These are phyloP conservation scores for Liriodendron chinense DNA, from an alignment of 164 flowering plant species.

Conservation along the genomic window DNA sequence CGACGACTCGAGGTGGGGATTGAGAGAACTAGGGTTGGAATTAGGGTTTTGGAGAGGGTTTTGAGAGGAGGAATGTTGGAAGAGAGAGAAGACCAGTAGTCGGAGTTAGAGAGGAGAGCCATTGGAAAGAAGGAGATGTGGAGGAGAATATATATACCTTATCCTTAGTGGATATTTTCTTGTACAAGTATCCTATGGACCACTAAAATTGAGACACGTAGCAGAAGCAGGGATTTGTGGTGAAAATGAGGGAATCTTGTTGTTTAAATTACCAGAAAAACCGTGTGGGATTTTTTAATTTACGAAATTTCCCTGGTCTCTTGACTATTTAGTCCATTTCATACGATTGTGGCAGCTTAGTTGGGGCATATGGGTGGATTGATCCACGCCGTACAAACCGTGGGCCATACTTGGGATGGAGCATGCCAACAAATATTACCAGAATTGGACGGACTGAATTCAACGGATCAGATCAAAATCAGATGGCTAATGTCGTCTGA, in stretches of 20 bases:
- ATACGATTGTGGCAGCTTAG: no score
- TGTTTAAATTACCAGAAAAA: background rate
- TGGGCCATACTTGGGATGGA: no score
- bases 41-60: constrained; percentile 12
- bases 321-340: no score
- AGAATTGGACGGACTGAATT: no score
- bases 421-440: no score
- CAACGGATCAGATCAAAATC: no score
- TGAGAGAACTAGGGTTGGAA: constrained; percentile 12
- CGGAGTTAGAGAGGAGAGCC: constrained; percentile 31
- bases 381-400: no score
- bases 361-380: no score
- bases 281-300: no score
- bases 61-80: constrained; percentile 14
- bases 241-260: background rate
- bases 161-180: constrained; percentile 24
- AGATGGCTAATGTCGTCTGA: no score
- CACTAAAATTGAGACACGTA: constrained; percentile 27
- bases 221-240: background rate
- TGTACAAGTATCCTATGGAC: constrained; percentile 8
- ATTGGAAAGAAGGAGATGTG: constrained; percentile 10
- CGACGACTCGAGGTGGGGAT: constrained; percentile 16
- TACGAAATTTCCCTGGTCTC: no score
- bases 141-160: constrained; percentile 21
- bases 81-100: constrained; percentile 26